phyloP scores from a whole-genome alignment of 2,329 filamentous ascomycete genomes.

The Beauveria brongniartii region DNA sequence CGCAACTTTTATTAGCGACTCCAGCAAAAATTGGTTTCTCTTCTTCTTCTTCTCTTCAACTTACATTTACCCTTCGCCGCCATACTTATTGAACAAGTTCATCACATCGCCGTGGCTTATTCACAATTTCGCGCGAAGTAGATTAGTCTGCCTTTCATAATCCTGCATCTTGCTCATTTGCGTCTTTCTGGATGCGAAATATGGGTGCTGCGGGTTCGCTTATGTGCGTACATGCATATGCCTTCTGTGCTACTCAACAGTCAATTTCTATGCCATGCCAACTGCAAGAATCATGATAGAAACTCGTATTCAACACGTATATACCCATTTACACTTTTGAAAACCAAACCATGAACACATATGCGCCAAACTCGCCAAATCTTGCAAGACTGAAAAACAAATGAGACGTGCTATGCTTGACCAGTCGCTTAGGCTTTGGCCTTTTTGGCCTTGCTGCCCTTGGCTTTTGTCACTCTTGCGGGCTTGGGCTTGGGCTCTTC shows the following conservation, averaged over 20 bases:
- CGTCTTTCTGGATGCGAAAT: conserved; percentile 10
- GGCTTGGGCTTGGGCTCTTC: conserved; percentile 28
- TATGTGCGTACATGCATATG: conserved; percentile 49
- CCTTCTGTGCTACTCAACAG: neutral
- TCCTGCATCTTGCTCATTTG: conserved; percentile 41
- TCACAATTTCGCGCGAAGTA: conserved; percentile 44
- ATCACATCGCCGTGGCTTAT: conserved; percentile 31
- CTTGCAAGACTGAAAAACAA: conserved; percentile 9
- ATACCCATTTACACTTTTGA: conserved; percentile 2
- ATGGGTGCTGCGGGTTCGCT: conserved; percentile 51
- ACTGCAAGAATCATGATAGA: neutral
- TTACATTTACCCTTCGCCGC: conserved; percentile 39
- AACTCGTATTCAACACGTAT: conserved; percentile 9
- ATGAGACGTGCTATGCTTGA: conserved; percentile 3
- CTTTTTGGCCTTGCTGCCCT: conserved; percentile 32
- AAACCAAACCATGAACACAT: conserved; percentile 4
- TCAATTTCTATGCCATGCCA: neutral
- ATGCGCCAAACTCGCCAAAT: conserved; percentile 9
- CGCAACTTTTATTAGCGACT: neutral
- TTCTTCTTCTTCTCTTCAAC: conserved; percentile 33
- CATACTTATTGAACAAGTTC: conserved; percentile 25
- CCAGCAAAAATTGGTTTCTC: conserved; percentile 16
- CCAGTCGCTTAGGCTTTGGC: conserved; percentile 25
- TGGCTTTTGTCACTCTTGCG: conserved; percentile 26
- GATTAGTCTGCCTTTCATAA: conserved; percentile 52